Evolutionary conservation across 73 alveolate genomes (phyloP), one percentile per base, ranked within the genome.

Genomic region (Paramecium caudatum): DNA sequence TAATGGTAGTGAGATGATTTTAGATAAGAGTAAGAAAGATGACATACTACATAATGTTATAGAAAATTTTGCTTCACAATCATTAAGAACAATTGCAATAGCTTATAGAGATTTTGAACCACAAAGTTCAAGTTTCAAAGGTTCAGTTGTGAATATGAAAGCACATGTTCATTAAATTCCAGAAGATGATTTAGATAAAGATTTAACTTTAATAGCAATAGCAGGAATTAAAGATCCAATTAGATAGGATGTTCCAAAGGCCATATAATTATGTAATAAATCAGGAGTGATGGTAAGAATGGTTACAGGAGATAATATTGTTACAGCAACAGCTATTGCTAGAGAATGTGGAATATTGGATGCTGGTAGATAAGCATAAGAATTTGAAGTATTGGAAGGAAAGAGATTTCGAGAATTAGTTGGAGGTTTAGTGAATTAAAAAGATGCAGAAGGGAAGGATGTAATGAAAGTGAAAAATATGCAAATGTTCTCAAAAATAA

Each of bases 241-340:
- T 39, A 95, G 99, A 82, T 90, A 65, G 1, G 99, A 95, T 62
- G 98, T 96, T 12, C 96, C 98, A 45, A 46, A 33, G 1, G 97
- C 99, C 12, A 99, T 97, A 13, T 91, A 90, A 33, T 30, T 70
- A 63, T 97, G 98, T 91, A 16, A 80, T 91, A 70, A 94, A 69
- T 27, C 99, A 34, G 97, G 98, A 32, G 96, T 97, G 23, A 95
- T 90, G 46, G 99, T 97, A 8, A 96, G 98, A 90, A 97, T 97
- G 99, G 99, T 97, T 2, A 97, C 99, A 1, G 99, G 99, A 1
- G 99, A 97, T 92, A 97, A 97, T 94, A 92, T 92, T 10, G 95
- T 92, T 0, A 97, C 99, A 46, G 99, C 99, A 1, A 88, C 91
- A 41, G 98, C 99, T 21, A 97, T 97, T 32, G 99, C 99, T 2